Percentiles rank a stretch among this genome's conserved stretches.
Evolutionary conservation across 1,284 basidiomycete genomes (phyloP).

Genomic region (Ganoderma lucidum): DNA sequence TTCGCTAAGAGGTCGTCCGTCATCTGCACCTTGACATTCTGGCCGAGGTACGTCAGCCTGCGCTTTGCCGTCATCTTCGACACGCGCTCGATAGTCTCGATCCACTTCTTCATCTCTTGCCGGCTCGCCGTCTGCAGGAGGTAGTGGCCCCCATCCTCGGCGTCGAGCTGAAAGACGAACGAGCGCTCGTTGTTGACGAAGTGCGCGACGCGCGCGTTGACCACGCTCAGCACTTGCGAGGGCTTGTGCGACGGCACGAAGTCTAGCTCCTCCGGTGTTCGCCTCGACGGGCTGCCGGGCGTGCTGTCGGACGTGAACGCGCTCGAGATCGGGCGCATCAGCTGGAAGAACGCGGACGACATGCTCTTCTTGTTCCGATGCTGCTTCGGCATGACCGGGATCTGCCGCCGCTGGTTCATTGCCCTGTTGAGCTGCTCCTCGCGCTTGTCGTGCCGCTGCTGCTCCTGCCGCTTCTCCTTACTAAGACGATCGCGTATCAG

Average conservation of each 20-base stretch:
- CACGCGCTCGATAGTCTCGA: conserved; percentile 73
- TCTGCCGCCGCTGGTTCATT: conserved; percentile 64
- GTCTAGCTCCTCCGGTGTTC: conserved; percentile 75
- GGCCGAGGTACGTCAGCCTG: conserved; percentile 82
- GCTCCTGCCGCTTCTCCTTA: conserved; percentile 78
- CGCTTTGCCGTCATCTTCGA: conserved; percentile 77
- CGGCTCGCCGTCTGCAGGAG: conserved; percentile 75
- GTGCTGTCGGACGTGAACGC: conserved; percentile 74
- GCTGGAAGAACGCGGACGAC: conserved; percentile 78
- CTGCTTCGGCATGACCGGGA: conserved; percentile 64
- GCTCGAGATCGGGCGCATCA: conserved; percentile 87
- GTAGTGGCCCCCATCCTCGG: conserved; percentile 86
- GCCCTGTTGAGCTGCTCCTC: conserved; percentile 78
- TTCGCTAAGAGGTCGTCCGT: conserved; percentile 73
- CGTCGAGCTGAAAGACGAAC: conserved; percentile 81
- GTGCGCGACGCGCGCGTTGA: conserved; percentile 71
- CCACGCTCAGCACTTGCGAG: conserved; percentile 73
- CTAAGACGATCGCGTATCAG: conserved; percentile 69
- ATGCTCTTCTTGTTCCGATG: conserved; percentile 86
- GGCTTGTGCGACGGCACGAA: conserved; percentile 76
- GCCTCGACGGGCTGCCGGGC: conserved; percentile 53
- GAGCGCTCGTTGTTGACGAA: conserved; percentile 83
- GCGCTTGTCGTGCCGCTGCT: conserved; percentile 70
- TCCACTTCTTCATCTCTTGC: conserved; percentile 78
- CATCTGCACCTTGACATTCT: conserved; percentile 71